Evolutionary conservation across 257 asterid genomes (phyloP).

Genomic region (Eustoma russellianum): DNA sequence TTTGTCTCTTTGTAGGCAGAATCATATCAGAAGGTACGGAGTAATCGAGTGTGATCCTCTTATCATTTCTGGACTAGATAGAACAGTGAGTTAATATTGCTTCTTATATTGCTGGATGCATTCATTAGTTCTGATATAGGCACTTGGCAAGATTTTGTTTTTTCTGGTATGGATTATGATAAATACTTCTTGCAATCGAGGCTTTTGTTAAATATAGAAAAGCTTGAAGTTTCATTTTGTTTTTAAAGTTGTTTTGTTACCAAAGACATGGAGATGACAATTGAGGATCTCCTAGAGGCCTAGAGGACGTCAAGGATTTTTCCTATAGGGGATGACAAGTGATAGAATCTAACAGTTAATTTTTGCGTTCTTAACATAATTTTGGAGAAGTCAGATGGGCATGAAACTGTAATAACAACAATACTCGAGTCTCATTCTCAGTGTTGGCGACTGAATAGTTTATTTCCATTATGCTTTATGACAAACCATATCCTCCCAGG

Average conservation of each 20-base stretch:
- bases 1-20: conserved; percentile 44
- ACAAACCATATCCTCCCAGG: no score
- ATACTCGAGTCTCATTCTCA: no score
- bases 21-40: conserved; percentile 61
- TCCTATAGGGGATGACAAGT: no score
- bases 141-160: neutral
- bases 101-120: neutral
- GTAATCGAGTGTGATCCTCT: conserved; percentile 91
- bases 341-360: no score
- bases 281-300: no score
- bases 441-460: no score
- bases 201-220: neutral
- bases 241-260: neutral
- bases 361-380: no score
- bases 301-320: no score
- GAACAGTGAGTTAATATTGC: conserved; percentile 52
- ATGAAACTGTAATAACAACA: no score
- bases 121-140: neutral
- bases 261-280: no score
- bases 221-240: neutral
- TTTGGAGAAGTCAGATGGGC: no score
- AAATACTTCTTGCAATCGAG: neutral
- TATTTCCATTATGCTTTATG: no score
- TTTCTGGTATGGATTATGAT: neutral
- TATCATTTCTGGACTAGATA: conserved; percentile 71